A percentile compares a stretch with the other conserved stretches of the same genome.
Evolutionary conservation across 2,329 filamentous ascomycete genomes (phyloP).

Genomic region (Fusarium albosuccineum): DNA sequence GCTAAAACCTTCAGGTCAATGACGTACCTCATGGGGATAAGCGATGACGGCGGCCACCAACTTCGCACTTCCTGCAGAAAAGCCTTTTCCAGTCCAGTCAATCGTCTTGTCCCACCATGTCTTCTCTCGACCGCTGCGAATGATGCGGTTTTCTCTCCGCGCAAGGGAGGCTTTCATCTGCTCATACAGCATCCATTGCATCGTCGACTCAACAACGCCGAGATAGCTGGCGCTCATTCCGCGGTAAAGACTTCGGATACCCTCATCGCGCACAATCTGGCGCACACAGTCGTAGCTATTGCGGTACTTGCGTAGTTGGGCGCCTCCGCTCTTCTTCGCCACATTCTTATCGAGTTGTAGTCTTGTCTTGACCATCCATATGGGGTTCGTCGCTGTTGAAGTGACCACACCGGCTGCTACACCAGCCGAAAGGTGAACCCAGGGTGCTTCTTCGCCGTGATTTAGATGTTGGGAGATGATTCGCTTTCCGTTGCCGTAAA

Average conservation of each 20-base stretch:
- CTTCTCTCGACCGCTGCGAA: slow-evolving; percentile 70
- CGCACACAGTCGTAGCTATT: slow-evolving; percentile 90
- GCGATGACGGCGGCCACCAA: slow-evolving; percentile 85
- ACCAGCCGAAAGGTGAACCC: slow-evolving; percentile 83
- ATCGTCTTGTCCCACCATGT: slow-evolving; percentile 81
- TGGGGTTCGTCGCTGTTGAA: slow-evolving; percentile 92
- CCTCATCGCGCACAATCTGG: slow-evolving; percentile 85
- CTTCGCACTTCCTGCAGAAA: slow-evolving; percentile 86
- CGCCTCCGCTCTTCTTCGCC: slow-evolving; percentile 69
- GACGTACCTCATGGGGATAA: slow-evolving; percentile 88
- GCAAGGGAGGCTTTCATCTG: slow-evolving; percentile 85
- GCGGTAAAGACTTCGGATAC: slow-evolving; percentile 85
- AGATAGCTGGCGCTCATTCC: slow-evolving; percentile 93
- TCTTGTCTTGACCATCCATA: slow-evolving; percentile 96
- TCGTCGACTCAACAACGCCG: slow-evolving; percentile 87
- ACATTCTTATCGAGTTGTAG: slow-evolving; percentile 91
- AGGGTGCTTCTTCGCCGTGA: slow-evolving; percentile 75
- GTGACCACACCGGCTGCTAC: slow-evolving; percentile 85
- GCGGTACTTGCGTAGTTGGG: slow-evolving; percentile 76
- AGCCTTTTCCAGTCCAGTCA: slow-evolving; percentile 82
- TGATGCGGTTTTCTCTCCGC: slow-evolving; percentile 70
- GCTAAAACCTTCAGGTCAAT: background rate
- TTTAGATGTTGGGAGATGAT: slow-evolving; percentile 83
- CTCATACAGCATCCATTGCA: slow-evolving; percentile 96
- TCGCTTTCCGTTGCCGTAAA: slow-evolving; percentile 92